Conservation (phyloP, 1,139 yeast genomes). For the Pichia sp. region DNA sequence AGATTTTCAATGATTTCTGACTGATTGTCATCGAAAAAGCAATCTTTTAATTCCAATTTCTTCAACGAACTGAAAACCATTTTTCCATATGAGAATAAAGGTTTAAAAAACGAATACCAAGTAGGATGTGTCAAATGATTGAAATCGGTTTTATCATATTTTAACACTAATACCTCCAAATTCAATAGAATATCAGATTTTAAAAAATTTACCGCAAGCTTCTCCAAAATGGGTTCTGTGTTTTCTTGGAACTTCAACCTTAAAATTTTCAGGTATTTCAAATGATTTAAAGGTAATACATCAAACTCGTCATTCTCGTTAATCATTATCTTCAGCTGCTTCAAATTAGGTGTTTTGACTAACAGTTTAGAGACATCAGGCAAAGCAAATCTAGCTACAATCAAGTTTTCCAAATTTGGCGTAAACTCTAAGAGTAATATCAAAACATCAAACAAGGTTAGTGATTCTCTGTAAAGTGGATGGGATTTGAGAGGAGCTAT, state of each 20-base stretch:
- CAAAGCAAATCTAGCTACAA: conserved; percentile 14
- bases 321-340: conserved; percentile 14
- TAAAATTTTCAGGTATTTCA: conserved; percentile 9
- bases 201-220: conserved; percentile 8
- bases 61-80: conserved; percentile 10
- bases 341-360: conserved; percentile 3
- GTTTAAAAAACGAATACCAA: conserved; percentile 21
- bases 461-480: conserved; percentile 2
- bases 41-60: conserved; percentile 14
- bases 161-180: conserved; percentile 13
- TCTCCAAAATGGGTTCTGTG: conserved; percentile 13
- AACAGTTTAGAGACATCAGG: conserved; percentile 7
- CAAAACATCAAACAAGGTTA: conserved; percentile 17
- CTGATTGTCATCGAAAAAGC: conserved; percentile 19
- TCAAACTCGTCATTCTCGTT: conserved; percentile 6
- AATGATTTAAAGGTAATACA: conserved; percentile 4
- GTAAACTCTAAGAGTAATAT: conserved; percentile 10
- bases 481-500: conserved; percentile 5
- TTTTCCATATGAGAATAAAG: background rate
- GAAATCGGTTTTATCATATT: conserved; percentile 16
- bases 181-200: conserved; percentile 5
- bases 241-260: conserved; percentile 16
- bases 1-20: conserved; percentile 6
- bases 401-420: conserved; percentile 12
- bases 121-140: conserved; percentile 17